Conservation (phyloP, 2,329 filamentous ascomycete species). For the Curvularia lunata region DNA sequence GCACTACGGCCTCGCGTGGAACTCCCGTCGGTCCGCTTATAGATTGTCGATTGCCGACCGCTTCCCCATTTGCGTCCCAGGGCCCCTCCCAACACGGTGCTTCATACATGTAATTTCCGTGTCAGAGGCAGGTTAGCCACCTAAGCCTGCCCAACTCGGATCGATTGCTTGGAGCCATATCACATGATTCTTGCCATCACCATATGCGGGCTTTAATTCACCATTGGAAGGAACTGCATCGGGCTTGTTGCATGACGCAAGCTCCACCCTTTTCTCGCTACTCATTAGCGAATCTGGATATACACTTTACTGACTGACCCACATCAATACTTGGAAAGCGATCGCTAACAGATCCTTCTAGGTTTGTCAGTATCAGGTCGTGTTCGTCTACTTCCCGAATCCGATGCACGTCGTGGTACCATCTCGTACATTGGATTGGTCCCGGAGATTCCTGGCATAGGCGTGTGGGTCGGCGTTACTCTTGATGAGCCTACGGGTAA, state of each 20-base stretch:
- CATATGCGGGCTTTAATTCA: neutral
- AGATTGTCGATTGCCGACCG: conserved; percentile 22
- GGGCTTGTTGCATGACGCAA: neutral
- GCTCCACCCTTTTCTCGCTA: neutral
- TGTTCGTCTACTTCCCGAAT: conserved; percentile 59
- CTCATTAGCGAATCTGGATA: conserved; percentile 1
- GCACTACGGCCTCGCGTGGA: conserved; percentile 21
- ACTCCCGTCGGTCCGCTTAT: conserved; percentile 15
- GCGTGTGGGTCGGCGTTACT: conserved; percentile 72
- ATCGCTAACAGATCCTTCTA: conserved; percentile 17
- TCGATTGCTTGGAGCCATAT: neutral
- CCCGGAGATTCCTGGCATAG: conserved; percentile 71
- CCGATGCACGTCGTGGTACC: conserved; percentile 72
- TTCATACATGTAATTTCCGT: conserved; percentile 28
- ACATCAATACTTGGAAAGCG: neutral
- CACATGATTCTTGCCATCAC: neutral
- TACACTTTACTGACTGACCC: conserved; percentile 1
- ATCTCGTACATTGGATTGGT: conserved; percentile 77
- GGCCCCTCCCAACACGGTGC: conserved; percentile 23
- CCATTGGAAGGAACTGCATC: neutral
- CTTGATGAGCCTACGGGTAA: conserved; percentile 82
- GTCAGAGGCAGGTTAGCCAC: conserved; percentile 13
- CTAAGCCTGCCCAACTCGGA: neutral
- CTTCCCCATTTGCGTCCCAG: conserved; percentile 27
- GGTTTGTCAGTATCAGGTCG: conserved; percentile 39